These are phyloP conservation scores for Candida anutae DNA, from an alignment of 1,139 yeast genomes.

Conservation along the genomic window DNA sequence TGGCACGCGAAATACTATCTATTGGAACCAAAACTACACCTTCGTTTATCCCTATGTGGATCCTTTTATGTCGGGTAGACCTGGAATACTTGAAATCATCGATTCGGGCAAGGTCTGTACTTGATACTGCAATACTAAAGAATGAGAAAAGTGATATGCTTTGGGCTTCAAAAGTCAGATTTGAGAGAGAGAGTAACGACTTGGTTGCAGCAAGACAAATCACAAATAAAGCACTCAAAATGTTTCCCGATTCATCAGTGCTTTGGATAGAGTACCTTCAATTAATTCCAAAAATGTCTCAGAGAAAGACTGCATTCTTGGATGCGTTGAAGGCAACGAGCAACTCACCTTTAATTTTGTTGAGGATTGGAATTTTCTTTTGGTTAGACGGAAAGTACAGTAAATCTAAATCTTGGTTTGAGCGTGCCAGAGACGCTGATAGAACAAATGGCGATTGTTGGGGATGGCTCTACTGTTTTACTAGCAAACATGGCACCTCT, in stretches of 20 bases:
- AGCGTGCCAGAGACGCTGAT: slow-evolving; percentile 50
- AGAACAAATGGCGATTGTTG: slow-evolving; percentile 66
- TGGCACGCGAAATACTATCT: slow-evolving; percentile 43
- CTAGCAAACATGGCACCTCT: slow-evolving; percentile 14
- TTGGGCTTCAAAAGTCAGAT: slow-evolving; percentile 50
- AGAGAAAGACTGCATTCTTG: slow-evolving; percentile 55
- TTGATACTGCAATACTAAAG: slow-evolving; percentile 59
- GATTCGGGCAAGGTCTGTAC: slow-evolving; percentile 61
- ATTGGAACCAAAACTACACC: slow-evolving; percentile 46
- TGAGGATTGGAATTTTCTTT: slow-evolving; percentile 60
- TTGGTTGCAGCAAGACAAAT: slow-evolving; percentile 46
- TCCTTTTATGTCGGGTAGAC: slow-evolving; percentile 43
- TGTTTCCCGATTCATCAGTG: slow-evolving; percentile 49
- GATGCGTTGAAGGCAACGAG: slow-evolving; percentile 68
- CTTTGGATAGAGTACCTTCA: slow-evolving; percentile 59
- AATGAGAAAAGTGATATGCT: slow-evolving; percentile 43
- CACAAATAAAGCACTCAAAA: slow-evolving; percentile 52
- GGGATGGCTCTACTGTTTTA: slow-evolving; percentile 55
- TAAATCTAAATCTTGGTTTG: slow-evolving; percentile 71
- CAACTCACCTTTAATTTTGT: slow-evolving; percentile 51
- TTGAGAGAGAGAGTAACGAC: slow-evolving; percentile 51
- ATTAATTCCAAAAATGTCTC: slow-evolving; percentile 44
- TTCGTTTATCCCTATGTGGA: slow-evolving; percentile 45
- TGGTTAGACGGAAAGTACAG: slow-evolving; percentile 60
- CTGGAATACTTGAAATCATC: slow-evolving; percentile 27